These are phyloP conservation scores for Boletus speciosus DNA, from an alignment of 768 basidiomycete species.

Conservation along the genomic window DNA sequence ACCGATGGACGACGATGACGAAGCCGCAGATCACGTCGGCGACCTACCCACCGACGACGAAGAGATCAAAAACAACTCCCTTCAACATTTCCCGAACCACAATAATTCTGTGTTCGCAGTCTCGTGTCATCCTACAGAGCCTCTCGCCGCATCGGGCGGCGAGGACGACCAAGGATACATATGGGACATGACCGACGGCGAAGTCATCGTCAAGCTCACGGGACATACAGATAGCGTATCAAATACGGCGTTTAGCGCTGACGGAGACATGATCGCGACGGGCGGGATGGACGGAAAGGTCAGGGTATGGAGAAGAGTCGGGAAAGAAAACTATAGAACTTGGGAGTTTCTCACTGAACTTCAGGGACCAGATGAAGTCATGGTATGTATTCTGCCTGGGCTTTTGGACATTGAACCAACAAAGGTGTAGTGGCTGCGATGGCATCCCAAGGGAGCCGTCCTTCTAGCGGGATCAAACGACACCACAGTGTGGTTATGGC, in stretches of 20 bases:
- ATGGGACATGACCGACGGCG: constrained; percentile 83
- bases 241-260: constrained; percentile 70
- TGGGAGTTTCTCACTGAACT: constrained; percentile 97
- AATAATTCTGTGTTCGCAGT: constrained; percentile 78
- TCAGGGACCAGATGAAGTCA: constrained; percentile 93
- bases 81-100: constrained; percentile 70
- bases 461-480: constrained; percentile 92
- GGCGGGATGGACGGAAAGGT: constrained; percentile 99
- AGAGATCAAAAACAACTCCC: constrained; percentile 54
- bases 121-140: constrained; percentile 74
- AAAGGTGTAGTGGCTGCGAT: constrained; percentile 72
- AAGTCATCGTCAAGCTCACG: constrained; percentile 76
- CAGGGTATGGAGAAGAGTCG: constrained; percentile 85
- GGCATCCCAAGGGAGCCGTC: constrained; percentile 93
- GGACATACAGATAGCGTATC: constrained; percentile 94
- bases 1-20: constrained; percentile 72
- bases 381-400: constrained; percentile 51
- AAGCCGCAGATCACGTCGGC: constrained; percentile 45
- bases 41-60: constrained; percentile 41
- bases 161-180: constrained; percentile 95
- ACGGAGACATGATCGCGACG: constrained; percentile 91
- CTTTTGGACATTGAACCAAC: background rate
- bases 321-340: constrained; percentile 62
- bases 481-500: constrained; percentile 95
- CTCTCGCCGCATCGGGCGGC: constrained; percentile 87